phyloP scores from a whole-genome alignment of 768 basidiomycete species.

The Mycena alexandri region DNA sequence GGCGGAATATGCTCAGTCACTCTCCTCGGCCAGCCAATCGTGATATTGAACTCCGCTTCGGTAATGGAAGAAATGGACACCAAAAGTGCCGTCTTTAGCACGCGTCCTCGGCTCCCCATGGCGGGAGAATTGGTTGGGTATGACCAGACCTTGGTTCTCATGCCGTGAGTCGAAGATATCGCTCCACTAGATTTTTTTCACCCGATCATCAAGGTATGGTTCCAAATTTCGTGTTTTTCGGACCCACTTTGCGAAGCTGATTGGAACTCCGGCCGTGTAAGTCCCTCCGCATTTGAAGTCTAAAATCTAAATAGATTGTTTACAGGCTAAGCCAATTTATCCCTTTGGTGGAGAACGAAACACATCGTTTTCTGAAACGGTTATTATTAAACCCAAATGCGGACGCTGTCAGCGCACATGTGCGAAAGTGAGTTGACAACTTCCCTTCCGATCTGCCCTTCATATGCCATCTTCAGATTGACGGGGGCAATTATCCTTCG shows the following conservation, averaged over 20 bases:
- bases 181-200: not conserved
- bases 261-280: slow-evolving; percentile 50
- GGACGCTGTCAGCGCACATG: slow-evolving; percentile 46
- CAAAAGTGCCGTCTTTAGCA: slow-evolving; percentile 61
- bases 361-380: slow-evolving; percentile 53
- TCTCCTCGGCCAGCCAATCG: slow-evolving; percentile 59
- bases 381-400: slow-evolving; percentile 46
- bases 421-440: slow-evolving; percentile 56
- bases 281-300: not conserved
- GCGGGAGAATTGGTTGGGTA: slow-evolving; percentile 65
- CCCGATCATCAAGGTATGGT: slow-evolving; percentile 48
- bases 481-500: slow-evolving; percentile 67
- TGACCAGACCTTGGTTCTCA: slow-evolving; percentile 58
- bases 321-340: slow-evolving; percentile 45
- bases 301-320: not conserved
- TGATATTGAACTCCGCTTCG: slow-evolving; percentile 61
- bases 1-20: slow-evolving; percentile 55
- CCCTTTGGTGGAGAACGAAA: slow-evolving; percentile 51
- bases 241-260: slow-evolving; percentile 56
- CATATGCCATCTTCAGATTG: slow-evolving; percentile 47
- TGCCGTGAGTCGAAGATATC: slow-evolving; percentile 37
- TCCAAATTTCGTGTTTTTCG: slow-evolving; percentile 58
- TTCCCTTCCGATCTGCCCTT: not conserved
- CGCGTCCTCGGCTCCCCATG: slow-evolving; percentile 63
- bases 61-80: slow-evolving; percentile 63